A percentile compares a stretch with the other conserved stretches of the same genome.
Evolutionary conservation across 2,329 filamentous ascomycete species (phyloP).

Genomic region (Myriosclerotinia duriaeana): DNA sequence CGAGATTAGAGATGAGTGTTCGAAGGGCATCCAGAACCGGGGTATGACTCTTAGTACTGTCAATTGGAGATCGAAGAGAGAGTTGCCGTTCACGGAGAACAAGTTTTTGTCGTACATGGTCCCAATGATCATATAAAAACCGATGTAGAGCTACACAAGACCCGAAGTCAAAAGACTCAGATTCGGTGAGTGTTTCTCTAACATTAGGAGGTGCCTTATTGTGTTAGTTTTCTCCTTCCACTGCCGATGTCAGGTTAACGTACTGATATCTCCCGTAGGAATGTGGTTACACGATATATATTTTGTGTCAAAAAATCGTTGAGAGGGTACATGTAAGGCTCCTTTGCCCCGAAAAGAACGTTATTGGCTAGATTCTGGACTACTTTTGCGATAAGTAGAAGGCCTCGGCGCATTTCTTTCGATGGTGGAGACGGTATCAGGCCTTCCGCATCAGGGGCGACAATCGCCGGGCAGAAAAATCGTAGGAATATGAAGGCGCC

Average conservation of each 20-base stretch:
- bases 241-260: constrained; percentile 33
- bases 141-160: constrained; percentile 68
- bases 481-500: constrained; percentile 70
- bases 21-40: constrained; percentile 60
- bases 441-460: constrained; percentile 66
- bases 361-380: constrained; percentile 72
- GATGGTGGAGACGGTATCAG: constrained; percentile 61
- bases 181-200: constrained; percentile 45
- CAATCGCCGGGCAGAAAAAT: constrained; percentile 72
- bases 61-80: constrained; percentile 54
- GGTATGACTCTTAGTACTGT: constrained; percentile 52
- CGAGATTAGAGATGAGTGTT: constrained; percentile 63
- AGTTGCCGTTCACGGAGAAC: constrained; percentile 59
- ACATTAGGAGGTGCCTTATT: constrained; percentile 50
- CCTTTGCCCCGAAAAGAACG: constrained; percentile 69
- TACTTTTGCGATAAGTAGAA: constrained; percentile 69
- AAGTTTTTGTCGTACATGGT: constrained; percentile 64
- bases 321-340: constrained; percentile 70
- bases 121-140: constrained; percentile 71
- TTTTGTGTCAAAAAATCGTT: constrained; percentile 69
- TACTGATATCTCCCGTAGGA: constrained; percentile 66
- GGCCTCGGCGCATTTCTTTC: constrained; percentile 67
- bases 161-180: constrained; percentile 65
- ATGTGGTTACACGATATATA: constrained; percentile 66
- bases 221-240: constrained; percentile 24